phyloP scores from a whole-genome alignment of 164 flowering plant genomes.

The Vitis labrusca region DNA sequence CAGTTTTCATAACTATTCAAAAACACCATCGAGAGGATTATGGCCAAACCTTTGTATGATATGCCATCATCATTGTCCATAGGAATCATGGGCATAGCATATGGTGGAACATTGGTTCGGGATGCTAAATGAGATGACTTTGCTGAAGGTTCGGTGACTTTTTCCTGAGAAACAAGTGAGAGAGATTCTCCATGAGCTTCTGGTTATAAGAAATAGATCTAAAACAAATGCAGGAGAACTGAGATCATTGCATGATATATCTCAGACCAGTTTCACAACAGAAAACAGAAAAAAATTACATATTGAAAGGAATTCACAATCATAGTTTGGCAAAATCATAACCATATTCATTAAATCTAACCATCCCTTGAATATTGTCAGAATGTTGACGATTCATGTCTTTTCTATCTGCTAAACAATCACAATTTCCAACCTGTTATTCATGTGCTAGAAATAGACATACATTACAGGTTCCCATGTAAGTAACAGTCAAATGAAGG shows the following conservation, averaged over 20 bases:
- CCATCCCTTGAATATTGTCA: too few species aligned
- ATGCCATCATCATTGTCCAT: conserved; percentile 76
- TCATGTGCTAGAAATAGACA: too few species aligned
- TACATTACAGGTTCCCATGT: too few species aligned
- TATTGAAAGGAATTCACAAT: not conserved
- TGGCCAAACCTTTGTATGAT: conserved; percentile 53
- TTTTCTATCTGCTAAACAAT: too few species aligned
- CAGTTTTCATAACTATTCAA: too few species aligned
- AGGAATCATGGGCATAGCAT: conserved; percentile 50
- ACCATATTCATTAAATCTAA: not conserved
- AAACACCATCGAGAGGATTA: too few species aligned
- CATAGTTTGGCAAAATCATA: not conserved
- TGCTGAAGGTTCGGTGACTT: conserved; percentile 50
- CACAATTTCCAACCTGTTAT: too few species aligned
- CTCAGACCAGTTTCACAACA: too few species aligned
- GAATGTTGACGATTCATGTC: too few species aligned
- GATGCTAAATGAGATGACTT: conserved; percentile 50
- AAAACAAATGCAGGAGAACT: conserved; percentile 4
- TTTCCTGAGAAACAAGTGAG: conserved; percentile 50
- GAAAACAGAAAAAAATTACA: not conserved
- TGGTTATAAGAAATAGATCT: not conserved
- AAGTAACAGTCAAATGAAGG: too few species aligned
- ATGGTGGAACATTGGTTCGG: conserved; percentile 59
- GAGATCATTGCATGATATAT: not conserved
- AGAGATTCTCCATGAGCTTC: not conserved